phyloP scores from a whole-genome alignment of 148 eudicot species.

The Dianthus caryophyllus region DNA sequence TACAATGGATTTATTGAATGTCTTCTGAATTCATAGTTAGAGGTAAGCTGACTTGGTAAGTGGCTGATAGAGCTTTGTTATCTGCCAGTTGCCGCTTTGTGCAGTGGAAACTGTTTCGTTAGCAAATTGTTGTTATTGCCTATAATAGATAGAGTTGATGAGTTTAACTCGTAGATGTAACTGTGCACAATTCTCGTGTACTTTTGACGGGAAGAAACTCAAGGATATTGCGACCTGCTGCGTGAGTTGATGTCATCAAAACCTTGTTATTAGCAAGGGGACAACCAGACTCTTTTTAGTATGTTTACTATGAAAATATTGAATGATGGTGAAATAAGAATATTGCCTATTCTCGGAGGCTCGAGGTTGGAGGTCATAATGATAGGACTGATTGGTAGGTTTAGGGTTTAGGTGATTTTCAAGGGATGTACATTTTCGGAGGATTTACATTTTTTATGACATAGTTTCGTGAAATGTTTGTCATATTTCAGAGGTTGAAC shows the following conservation, averaged over 20 bases:
- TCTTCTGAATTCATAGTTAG: not conserved
- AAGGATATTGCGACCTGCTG: no score
- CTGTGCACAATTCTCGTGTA: no score
- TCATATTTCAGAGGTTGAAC: not conserved
- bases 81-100: not conserved
- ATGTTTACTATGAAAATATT: not conserved
- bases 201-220: no score
- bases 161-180: no score
- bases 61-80: not conserved
- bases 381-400: not conserved
- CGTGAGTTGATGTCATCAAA: no score
- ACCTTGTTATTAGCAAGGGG: no score
- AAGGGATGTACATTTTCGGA: no score
- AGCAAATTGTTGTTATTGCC: no score
- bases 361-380: not conserved
- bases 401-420: no score
- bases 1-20: not conserved
- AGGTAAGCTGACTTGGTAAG: not conserved
- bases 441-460: no score
- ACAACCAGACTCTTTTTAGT: no score
- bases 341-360: not conserved
- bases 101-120: not conserved
- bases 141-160: no score
- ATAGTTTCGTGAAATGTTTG: not conserved
- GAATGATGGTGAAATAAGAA: not conserved